These are phyloP conservation scores for Rhodocollybia butyracea DNA, from an alignment of 768 basidiomycete genomes.

Conservation along the genomic window DNA sequence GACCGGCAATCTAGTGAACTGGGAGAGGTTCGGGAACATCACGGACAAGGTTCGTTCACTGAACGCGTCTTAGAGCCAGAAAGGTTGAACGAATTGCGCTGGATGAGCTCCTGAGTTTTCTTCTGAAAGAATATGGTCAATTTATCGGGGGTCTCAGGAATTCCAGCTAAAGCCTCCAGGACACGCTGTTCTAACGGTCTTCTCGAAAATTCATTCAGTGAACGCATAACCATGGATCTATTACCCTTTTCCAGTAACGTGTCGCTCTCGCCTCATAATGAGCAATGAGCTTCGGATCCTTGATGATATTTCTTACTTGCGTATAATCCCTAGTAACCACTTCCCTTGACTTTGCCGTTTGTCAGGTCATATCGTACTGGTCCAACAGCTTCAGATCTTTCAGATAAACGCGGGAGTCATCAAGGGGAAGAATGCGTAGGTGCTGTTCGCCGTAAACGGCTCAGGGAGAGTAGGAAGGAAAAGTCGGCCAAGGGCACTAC, in stretches of 20 bases:
- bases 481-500: conserved; percentile 69
- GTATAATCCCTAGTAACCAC: conserved; percentile 43
- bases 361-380: conserved; percentile 55
- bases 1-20: conserved; percentile 67
- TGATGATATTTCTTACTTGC: conserved; percentile 51
- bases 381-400: conserved; percentile 49
- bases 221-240: conserved; percentile 11
- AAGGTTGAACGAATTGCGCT: conserved; percentile 48
- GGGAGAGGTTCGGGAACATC: conserved; percentile 67
- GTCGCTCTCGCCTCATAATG: conserved; percentile 49
- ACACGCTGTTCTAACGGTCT: conserved; percentile 45
- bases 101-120: conserved; percentile 58
- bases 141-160: conserved; percentile 43
- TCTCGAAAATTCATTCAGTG: conserved; percentile 18
- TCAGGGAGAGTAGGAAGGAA: conserved; percentile 72
- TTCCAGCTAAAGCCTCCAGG: conserved; percentile 41
- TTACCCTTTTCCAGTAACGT: conserved; percentile 59
- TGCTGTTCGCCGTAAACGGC: conserved; percentile 63
- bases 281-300: conserved; percentile 41
- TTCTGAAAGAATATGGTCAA: conserved; percentile 64
- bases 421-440: conserved; percentile 87
- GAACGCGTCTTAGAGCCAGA: conserved; percentile 48
- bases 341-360: conserved; percentile 25
- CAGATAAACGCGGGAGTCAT: conserved; percentile 67
- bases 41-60: conserved; percentile 66